Base-by-base conservation (phyloP, 768 basidiomycete genomes). In the Leccinum pellstonianum region DNA sequence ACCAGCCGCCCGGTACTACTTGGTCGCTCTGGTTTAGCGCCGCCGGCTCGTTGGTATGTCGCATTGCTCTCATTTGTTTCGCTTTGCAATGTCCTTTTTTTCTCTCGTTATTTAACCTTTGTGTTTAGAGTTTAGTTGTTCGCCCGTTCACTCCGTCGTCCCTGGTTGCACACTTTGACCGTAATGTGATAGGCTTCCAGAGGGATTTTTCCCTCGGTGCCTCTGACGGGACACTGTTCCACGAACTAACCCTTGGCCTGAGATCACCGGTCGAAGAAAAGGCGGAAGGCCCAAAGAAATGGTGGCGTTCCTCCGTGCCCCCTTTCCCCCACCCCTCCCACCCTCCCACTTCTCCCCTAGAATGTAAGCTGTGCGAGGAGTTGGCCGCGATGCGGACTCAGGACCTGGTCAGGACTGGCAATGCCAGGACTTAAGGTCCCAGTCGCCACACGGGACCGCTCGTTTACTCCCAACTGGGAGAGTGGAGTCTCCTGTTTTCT, bases 41-140 rank as follows among this genome's bases (percentile, higher is more conserved):
- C 54, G 57, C 35, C 56, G 65, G 68, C 51, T 56, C 21, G 15
- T 35, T 41, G 35, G 52, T 31, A 31, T 29, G 35, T 46, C 43
- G 43, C 19, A 7, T 46, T 46, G 19, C 43, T 46, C 43, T 19
- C 43, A 46, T 19, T 46, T 5, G 19, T 19, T 46, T 12, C 43
- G 43, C 19, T 46, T 46, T 46, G 5, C 43, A 46, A 19, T 46
- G 43, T 46, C 43, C n/a, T 19, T 10, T 46, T 43, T 43, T 9
- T n/a, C 7, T 43, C 41, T 19, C 41, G 41, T 19, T 15, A 43
- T 12, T 46, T 46, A 46, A 46, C 43, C 19, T 46, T 46, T 19
- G 0, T 19, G 33, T 46, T 46, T 46, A 46, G 19, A 46, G 43
- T 46, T 46, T 46, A 46, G 43, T 19, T 46, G n/a, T 46, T 46